Percentiles rank a stretch among this genome's conserved stretches.
Evolutionary conservation across 805 yeast genomes (phyloP).

Genomic region (Sugiyamaella lignohabitans): DNA sequence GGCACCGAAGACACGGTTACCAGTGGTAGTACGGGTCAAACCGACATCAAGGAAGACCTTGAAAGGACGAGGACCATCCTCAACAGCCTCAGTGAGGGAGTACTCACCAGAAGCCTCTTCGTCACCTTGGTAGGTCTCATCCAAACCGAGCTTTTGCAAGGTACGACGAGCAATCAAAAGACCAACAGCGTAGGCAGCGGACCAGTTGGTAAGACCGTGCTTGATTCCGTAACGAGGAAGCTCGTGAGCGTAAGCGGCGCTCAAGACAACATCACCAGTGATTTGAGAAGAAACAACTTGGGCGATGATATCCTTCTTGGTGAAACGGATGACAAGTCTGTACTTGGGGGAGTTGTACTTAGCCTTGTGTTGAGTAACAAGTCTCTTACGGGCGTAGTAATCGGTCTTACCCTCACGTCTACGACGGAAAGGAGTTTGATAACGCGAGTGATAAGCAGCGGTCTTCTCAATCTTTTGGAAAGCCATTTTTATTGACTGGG

Average conservation of each 20-base stretch:
- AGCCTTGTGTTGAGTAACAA: conserved; percentile 99
- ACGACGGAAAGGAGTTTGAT: conserved; percentile 99
- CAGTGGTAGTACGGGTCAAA: conserved; percentile 99
- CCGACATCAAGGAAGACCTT: conserved; percentile 99
- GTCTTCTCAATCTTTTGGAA: conserved; percentile 68
- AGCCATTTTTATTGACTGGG: conserved; percentile 65
- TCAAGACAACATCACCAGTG: conserved; percentile 91
- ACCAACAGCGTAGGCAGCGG: conserved; percentile 99
- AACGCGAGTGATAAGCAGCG: conserved; percentile 97
- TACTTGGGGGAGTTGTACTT: conserved; percentile 99
- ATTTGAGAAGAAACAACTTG: conserved; percentile 95
- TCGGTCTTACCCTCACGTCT: conserved; percentile 99
- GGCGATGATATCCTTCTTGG: conserved; percentile 98
- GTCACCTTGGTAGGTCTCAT: conserved; percentile 97
- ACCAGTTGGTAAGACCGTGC: conserved; percentile 99
- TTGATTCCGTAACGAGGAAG: conserved; percentile 95
- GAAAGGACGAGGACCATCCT: conserved; percentile 99
- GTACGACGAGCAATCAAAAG: conserved; percentile 98
- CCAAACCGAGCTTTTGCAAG: conserved; percentile 93
- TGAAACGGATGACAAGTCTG: conserved; percentile 99
- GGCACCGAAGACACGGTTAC: conserved; percentile 99
- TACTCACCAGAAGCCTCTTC: conserved; percentile 99
- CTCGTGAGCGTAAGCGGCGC: conserved; percentile 99
- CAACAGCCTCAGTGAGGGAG: conserved; percentile 97
- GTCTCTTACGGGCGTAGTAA: conserved; percentile 99